Evolutionary conservation across 1,139 yeast genomes (phyloP), one percentile per base, ranked within the genome.

Genomic region (Zygoascus sp.): DNA sequence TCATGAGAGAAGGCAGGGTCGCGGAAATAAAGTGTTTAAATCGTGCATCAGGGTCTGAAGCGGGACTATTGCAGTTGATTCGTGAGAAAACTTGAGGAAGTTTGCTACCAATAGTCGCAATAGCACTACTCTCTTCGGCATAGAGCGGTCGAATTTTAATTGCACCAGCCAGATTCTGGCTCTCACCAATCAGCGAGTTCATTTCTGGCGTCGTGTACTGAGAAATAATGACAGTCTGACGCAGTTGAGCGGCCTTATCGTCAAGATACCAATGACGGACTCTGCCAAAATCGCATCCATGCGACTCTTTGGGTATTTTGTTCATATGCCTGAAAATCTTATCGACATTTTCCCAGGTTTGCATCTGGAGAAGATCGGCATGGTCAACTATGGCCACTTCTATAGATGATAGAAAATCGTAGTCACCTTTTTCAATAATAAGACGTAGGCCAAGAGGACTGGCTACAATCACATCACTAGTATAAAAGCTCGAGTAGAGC

Each of bases 221-320:
- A 10, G 87, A 70, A 55, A 92, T 81, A 3, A 86, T 72, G 59
- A 94, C 67, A 0, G 86, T 79, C 66, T 92, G 99, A 34, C 97
- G 77, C 50, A 90, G 72, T 44, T 72, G 71, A 51, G 71, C 74
- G n/a, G 88, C 82, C 57, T 86, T 82, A 53, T 88, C 95, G 59
- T 92, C 90, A 53, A 92, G 80, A 37, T 83, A 81, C 95, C 96
- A 90, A 83, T 86, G 83, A 57, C 97, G 75, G 39, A 92, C 82
- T 58, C 99, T 76, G 48, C 94, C 81, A 64, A 92, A 92, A 67
- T 92, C 98, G 17, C 95, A 86, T 55, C 86, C 95, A 50, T 75
- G 81, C 50, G 84, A 80, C 57, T 84, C 83, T 52, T 77, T 77
- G 5, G 98, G 98, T 40, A 88, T 79, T 50, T 75, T 71, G 65